phyloP scores from a whole-genome alignment of 805 yeast species.

The Yarrowia sp. region DNA sequence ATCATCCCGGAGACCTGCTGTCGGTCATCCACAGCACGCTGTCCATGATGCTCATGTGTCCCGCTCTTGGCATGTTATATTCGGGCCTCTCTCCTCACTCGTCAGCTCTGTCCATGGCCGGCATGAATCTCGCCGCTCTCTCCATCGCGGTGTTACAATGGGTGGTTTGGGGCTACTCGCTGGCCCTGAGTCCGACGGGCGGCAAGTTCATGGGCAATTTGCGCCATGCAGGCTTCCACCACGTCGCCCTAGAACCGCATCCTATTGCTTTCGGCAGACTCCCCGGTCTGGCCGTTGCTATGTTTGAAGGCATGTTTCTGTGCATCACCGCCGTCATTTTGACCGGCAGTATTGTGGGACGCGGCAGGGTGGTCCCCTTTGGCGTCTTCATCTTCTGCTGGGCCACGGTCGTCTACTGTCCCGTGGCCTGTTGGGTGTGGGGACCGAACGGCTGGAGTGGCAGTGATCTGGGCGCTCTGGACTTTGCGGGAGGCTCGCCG shows the following conservation, averaged over 20 bases:
- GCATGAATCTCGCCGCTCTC: constrained; percentile 69
- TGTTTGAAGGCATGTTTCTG: constrained; percentile 72
- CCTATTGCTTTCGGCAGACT: constrained; percentile 48
- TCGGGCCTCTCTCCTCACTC: constrained; percentile 72
- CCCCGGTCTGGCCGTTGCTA: constrained; percentile 59
- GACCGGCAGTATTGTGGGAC: constrained; percentile 75
- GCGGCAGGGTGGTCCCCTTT: constrained; percentile 75
- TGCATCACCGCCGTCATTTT: constrained; percentile 68
- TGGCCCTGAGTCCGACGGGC: constrained; percentile 55
- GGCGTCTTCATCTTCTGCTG: constrained; percentile 70
- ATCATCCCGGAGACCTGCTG: constrained; percentile 38
- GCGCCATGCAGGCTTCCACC: constrained; percentile 59
- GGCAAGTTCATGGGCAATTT: constrained; percentile 64
- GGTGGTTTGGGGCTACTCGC: constrained; percentile 73
- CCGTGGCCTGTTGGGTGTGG: constrained; percentile 79
- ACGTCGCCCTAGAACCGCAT: constrained; percentile 56
- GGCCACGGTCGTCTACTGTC: constrained; percentile 77
- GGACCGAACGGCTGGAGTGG: constrained; percentile 70
- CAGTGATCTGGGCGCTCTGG: constrained; percentile 63
- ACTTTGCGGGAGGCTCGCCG: constrained; percentile 81
- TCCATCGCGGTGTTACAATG: constrained; percentile 69
- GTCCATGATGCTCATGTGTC: constrained; percentile 39
- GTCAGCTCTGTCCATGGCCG: constrained; percentile 67
- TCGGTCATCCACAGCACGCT: constrained; percentile 30
- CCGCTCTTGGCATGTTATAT: constrained; percentile 59